Evolutionary conservation across 805 yeast genomes (phyloP), one percentile per base, ranked within the genome.

Genomic region (Hanseniaspora thailandica): DNA sequence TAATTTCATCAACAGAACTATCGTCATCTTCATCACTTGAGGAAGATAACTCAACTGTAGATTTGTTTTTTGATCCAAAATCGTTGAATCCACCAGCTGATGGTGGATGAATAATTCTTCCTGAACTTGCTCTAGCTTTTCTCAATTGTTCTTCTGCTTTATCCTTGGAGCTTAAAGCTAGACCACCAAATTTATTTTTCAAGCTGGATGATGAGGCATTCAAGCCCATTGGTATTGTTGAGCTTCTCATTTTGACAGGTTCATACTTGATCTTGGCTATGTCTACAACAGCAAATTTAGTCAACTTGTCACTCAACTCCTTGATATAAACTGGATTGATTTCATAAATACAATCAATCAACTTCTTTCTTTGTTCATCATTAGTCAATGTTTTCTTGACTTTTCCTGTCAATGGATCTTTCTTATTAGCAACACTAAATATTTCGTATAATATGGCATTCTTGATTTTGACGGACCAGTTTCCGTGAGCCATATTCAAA

Each of bases 391-490:
- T 47, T 13, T 53, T 53, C 25, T 47, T 46, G 10, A 39, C 23
- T 35, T 53, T 53, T 2, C 70, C 70, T n/a, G 68, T 62, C 22
- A 67, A 53, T 54, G 75, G 75, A 58, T 84, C 85, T 70, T 90
- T 80, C 60, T 66, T 71, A 47, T 72, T 74, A 73, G 89, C 90
- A 61, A 81, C 73, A 66, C 90, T 71, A 59, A 86, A 78, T 64
- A 95, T 79, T 67, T 93, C 96, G 70, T 93, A 47, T 1, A 43
- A 22, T 2, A 47, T 38, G 30, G 44, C 33, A 10, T 53, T 53
- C 15, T 44, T 50, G 23, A 53, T 36, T 5, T 12, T 61, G 28
- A 82, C 71, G 12, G 74, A 62, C 38, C 80, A 68, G 20, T 50
- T 50, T 39, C 78, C 81, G 30, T 69, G 66, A 0, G 88, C 85